Conservation (phyloP, 139 green algal species). For the Chlamydomonas sp. region DNA sequence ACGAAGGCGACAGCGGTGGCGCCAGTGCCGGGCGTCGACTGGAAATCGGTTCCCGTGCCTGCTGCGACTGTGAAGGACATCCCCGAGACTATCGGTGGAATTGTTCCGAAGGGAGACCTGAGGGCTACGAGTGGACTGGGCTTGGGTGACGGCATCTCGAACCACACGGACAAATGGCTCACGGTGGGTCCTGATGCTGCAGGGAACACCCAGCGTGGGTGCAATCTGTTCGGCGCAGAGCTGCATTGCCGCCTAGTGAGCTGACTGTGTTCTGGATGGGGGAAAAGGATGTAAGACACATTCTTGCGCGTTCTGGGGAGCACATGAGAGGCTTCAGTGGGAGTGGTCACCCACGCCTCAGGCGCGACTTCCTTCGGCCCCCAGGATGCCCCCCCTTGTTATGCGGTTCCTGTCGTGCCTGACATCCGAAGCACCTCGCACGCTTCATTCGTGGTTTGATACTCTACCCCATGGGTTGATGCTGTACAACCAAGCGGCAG, state of each 20-base stretch:
- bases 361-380: too few species aligned
- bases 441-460: too few species aligned
- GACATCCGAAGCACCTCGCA: too few species aligned
- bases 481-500: too few species aligned
- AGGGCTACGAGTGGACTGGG: constrained; percentile 75
- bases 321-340: neutral
- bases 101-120: constrained; percentile 36
- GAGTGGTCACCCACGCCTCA: neutral
- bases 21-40: constrained; percentile 12
- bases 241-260: neutral
- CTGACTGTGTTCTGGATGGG: neutral
- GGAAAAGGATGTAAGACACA: neutral
- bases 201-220: neutral
- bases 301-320: neutral
- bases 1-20: neutral
- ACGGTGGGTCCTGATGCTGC: constrained; percentile 58
- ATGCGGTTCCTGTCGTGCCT: neutral
- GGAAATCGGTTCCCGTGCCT: constrained; percentile 41
- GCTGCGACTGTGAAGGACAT: constrained; percentile 34
- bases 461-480: too few species aligned
- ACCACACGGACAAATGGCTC: constrained; percentile 92
- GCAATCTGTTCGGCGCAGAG: neutral
- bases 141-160: constrained; percentile 78
- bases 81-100: constrained; percentile 21
- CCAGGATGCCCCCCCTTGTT: too few species aligned